Evolutionary conservation across 169 alveolate species (phyloP).

Genomic region (Plasmodium malariae): DNA sequence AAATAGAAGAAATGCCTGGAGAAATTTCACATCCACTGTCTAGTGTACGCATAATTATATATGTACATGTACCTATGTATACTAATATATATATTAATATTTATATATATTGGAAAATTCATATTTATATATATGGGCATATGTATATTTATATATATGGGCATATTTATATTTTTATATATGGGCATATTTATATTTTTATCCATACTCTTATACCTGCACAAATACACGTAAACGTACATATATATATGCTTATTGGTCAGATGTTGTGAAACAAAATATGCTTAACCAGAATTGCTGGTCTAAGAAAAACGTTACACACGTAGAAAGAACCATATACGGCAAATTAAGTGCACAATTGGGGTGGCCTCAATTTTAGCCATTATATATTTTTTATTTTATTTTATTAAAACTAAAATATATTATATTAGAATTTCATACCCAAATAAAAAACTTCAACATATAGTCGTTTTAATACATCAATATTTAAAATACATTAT

Average conservation of each 20-base stretch:
- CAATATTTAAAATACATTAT: too few species aligned
- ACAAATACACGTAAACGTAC: not conserved
- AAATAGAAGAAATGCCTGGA: not conserved
- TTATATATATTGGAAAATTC: too few species aligned
- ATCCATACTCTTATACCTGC: not conserved
- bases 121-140: too few species aligned
- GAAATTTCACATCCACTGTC: slow-evolving; percentile 2
- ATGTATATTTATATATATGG: too few species aligned
- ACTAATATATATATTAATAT: too few species aligned
- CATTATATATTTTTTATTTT: not conserved
- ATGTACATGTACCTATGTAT: not conserved
- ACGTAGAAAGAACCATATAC: not conserved
- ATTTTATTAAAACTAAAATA: too few species aligned
- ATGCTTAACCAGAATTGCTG: not conserved
- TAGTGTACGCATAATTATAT: not conserved
- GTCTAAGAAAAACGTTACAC: not conserved
- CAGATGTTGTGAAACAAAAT: slow-evolving; percentile 12
- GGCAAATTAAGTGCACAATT: not conserved
- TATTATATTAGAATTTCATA: too few species aligned
- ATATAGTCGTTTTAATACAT: too few species aligned
- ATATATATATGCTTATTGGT: not conserved
- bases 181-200: too few species aligned
- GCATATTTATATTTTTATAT: too few species aligned
- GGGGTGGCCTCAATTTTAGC: not conserved
- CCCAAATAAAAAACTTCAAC: not conserved